Conservation (phyloP, 805 yeast genomes). For the Wickerhamomyces strasburgensis region DNA sequence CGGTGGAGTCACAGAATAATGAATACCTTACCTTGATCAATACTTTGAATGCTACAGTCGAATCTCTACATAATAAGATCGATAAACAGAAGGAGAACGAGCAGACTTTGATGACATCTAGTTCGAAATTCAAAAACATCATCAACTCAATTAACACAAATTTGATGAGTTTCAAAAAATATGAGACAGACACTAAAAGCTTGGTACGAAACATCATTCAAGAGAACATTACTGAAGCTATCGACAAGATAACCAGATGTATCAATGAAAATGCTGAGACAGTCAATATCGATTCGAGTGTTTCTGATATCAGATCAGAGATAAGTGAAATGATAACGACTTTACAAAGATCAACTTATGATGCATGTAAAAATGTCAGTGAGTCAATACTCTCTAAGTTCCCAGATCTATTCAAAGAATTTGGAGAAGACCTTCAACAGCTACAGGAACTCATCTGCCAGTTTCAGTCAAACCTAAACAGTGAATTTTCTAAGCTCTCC, state of each 20-base stretch:
- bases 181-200: constrained; percentile 19
- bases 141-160: constrained; percentile 28
- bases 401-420: constrained; percentile 18
- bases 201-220: constrained; percentile 13
- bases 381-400: constrained; percentile 19
- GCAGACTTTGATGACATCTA: constrained; percentile 26
- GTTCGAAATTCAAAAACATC: constrained; percentile 28
- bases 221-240: constrained; percentile 3
- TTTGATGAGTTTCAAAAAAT: constrained; percentile 19
- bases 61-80: constrained; percentile 26
- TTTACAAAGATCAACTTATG: constrained; percentile 17
- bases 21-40: constrained; percentile 22
- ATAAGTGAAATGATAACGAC: constrained; percentile 10
- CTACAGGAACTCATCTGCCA: constrained; percentile 8
- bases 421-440: constrained; percentile 13
- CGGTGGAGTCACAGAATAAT: constrained; percentile 18
- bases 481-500: constrained; percentile 19
- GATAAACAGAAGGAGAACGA: constrained; percentile 30
- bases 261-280: constrained; percentile 1
- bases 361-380: constrained; percentile 22
- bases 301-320: constrained; percentile 10
- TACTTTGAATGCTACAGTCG: constrained; percentile 24
- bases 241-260: constrained; percentile 2
- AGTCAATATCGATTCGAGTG: constrained; percentile 2
- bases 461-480: constrained; percentile 13